Evolutionary conservation across 2,329 filamentous ascomycete species (phyloP), one percentile per base, ranked within the genome.

Genomic region (Fusarium metavorans): DNA sequence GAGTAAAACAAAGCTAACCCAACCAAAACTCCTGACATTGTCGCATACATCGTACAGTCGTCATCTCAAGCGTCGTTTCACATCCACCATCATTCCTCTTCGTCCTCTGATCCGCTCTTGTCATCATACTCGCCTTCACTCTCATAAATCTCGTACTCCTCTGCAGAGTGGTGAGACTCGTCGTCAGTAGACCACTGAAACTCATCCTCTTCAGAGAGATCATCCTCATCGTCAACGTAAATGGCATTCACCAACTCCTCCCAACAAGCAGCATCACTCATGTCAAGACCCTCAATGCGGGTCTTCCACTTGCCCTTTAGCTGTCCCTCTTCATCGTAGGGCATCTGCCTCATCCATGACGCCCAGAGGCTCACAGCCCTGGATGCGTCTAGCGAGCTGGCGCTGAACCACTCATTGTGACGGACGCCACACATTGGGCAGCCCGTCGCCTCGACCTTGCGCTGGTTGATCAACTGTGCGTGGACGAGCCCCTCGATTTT

Each of bases 401-500:
- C 73, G 18, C 73, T 66, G 63, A 83, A 82, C 78, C 80, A 82
- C 66, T 82, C 81, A 0, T 63, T 16, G 20, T 81, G 81, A 13
- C 54, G 20, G 4, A 30, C 8, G 3, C 61, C 43, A 48, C 81
- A 83, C 11, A 56, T 63, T 0, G 74, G 71, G 20, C 81, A 82
- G 13, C 58, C 54, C 6, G 14, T 57, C 27, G 48, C 48, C 30
- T 83, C 80, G 16, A 72, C 64, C 65, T 75, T 73, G 1, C 79
- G 74, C n/a, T 72, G 41, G 50, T 79, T 80, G 23, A 37, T 20
- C 6, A 83, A 74, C 39, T 80, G 77, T 16, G 61, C 66, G 60
- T 83, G 81, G 3, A 81, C 78, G 18, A 83, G 74, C 16, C 52
- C 70, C 57, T 82, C 81, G 39, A 82, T 75, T 62, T 80, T 77